A percentile compares a stretch with the other conserved stretches of the same genome.
Evolutionary conservation across 1,139 yeast genomes (phyloP).

Genomic region (Pichia sp.): DNA sequence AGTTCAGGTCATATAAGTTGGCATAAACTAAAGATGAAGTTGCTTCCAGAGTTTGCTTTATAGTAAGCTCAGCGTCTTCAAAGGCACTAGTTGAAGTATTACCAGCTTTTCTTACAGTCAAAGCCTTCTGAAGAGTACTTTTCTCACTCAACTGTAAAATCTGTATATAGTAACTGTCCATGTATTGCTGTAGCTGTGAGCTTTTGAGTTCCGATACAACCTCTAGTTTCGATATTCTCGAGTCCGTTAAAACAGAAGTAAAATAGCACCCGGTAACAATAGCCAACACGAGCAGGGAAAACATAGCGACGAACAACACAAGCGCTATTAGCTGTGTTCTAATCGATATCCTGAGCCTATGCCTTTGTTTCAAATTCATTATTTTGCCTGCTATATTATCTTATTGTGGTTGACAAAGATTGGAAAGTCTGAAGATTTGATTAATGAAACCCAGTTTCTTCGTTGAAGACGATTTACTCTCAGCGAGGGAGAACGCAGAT

Average conservation of each 20-base stretch:
- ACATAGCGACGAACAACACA: constrained; percentile 66
- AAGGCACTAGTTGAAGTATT: constrained; percentile 40
- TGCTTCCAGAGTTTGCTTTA: constrained; percentile 56
- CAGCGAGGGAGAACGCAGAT: no score
- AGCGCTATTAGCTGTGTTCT: constrained; percentile 71
- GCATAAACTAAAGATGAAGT: constrained; percentile 61
- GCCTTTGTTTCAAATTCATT: constrained; percentile 8
- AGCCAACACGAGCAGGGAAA: constrained; percentile 70
- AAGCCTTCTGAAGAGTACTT: constrained; percentile 51
- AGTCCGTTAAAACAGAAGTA: constrained; percentile 49
- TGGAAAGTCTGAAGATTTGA: no score
- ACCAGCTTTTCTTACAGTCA: constrained; percentile 63
- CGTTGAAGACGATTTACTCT: no score
- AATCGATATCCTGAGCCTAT: constrained; percentile 40
- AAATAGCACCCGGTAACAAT: constrained; percentile 77
- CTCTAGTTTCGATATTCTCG: constrained; percentile 63
- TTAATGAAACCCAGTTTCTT: no score
- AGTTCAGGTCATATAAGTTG: constrained; percentile 49
- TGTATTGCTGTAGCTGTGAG: constrained; percentile 65
- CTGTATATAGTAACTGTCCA: constrained; percentile 60
- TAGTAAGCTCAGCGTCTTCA: constrained; percentile 33
- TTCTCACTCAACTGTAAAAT: constrained; percentile 59
- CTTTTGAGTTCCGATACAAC: constrained; percentile 78
- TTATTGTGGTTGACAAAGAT: no score
- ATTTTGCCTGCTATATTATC: no score